Evolutionary conservation across 148 eudicot genomes (phyloP), one percentile per base, ranked within the genome.

Genomic region (Vaccinium myrtillus): DNA sequence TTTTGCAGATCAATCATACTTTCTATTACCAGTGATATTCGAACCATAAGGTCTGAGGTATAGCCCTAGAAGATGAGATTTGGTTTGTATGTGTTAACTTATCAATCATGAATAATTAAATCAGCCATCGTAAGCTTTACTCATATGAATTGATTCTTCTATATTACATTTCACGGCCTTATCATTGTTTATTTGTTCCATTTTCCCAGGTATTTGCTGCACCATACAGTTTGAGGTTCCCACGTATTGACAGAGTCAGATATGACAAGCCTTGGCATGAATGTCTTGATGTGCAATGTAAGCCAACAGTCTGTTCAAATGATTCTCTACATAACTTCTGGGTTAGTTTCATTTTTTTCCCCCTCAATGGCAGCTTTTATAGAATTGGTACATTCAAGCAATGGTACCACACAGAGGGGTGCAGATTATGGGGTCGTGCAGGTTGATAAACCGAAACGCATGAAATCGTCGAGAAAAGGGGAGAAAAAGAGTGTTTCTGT

Each of bases 251-350:
- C 83, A 89, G 93, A 86, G 95, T 93, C 83, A 95, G 98, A 85
- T 94, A 91, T 82, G 99, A 97, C 88, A 97, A 97, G 89, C 95
- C 96, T 84, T 97, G 99, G 99, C 92, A 95, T 87, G 98, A 97
- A 70, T 97, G 99, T 86, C 98, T 95, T 85, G 98, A 95, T 89
- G 92, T 97, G 83, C 93, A 93, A 70, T 93, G 95, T 93, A 79
- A 91, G 95, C 80, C 27, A 56, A 78, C 80, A 30, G 25, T 11
- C 19, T 75, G 74, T 39, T 50, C 25, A 46, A 63, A 39, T 73
- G 69, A 13, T 63, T 82, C 10, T 78, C 61, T 39, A 11, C 39
- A 63, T 54, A 14, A 48, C n/a, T 82, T n/a, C 27, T 58, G 58
- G 7, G 67, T 79, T 30, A 15, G 25, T 46, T 51, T 27, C 58